Evolutionary conservation across 768 basidiomycete genomes (phyloP), one percentile per base, ranked within the genome.

Genomic region (Suillus placidus): DNA sequence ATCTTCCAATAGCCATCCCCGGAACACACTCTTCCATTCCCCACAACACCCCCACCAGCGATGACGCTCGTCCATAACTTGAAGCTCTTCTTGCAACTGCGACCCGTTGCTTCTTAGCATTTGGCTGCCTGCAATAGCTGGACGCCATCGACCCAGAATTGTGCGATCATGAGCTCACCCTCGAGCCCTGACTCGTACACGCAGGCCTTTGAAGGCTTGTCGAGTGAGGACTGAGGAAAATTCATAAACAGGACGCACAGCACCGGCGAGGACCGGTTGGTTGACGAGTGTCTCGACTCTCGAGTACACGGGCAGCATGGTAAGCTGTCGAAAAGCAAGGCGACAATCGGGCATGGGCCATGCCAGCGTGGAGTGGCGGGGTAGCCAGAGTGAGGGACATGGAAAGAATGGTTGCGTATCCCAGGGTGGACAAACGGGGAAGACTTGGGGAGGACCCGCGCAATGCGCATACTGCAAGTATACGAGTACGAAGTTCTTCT

Each of bases 281-380:
- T 60, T 68, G 0, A 67, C 60, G 45, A 88, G 78, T 0, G 83
- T 78, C 20, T 67, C 69, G n/a, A 76, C 82, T 78, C 20, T 67
- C 69, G n/a, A 76, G 71, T 10, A 83, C 79, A 8, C 72, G 66
- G 12, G 69, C 66, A 1, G 85, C 76, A 32, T 87, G 82, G 18
- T 58, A 42, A 0, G 80, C 67, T 0, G 83, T 78, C 43, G 72
- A 76, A 52, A 90, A 85, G 81, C n/a, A 90, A 81, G 0, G 83
- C 7, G 84, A 78, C 30, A 77, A 72, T 14, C 74, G 74, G 35
- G 74, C 71, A 54, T 64, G 65, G 57, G 42, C 37, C 37, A 37
- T 54, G 37, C 20, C 26, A 42, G 61, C 55, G 35, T 66, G 65
- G 63, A 66, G 61, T 12, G 61, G 64, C 56, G 35, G 56, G 8